Base-by-base conservation (phyloP, 768 basidiomycete species). In the Mycena polygramma region DNA sequence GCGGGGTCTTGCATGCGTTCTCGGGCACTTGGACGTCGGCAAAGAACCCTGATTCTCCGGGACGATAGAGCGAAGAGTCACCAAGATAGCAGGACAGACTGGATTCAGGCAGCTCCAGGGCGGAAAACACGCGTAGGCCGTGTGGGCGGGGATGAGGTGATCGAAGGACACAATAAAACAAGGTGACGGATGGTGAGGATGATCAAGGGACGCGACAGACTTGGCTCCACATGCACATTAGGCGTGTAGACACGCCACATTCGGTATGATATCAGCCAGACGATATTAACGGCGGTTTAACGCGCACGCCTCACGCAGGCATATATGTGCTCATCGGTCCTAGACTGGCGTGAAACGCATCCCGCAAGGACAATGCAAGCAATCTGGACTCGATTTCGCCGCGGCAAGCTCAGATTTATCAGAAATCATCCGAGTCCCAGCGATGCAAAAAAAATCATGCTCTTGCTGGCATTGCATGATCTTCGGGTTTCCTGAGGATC, bases 101-200 rank as follows among this genome's bases (percentile, higher is more conserved):
- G 5, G 10, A 58, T 66, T 52, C 45, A 59, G 49, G 36, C 46
- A 39, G 37, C 15, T 36, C 15, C 19, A 48, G 65, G 19, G 57
- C 57, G 57, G 37, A 49, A 17, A 43, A 66, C 65, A 66, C 57
- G 65, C 57, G 37, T 37, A 39, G 19, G 2, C 30, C 65, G 48
- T 63, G 63, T 54, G 54, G 36, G 55, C 11, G 36, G 49, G 39
- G 46, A 55, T 43, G 65, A 66, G 65, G 57, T 57, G 36, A 63
- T 63, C 54, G 46, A 60, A 57, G 55, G 11, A 37, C 5, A 22
- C 37, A 39, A 24, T 57, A 57, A 57, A 39, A 20, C 3, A 22
- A 57, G 14, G 9, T 53, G 55, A 57, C 20, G 26, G 36, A 36
- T n/a, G 54, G 55, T 41, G 37, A 39, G 14, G 39, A 57, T 15